Base-by-base conservation (phyloP, 352 stramenopile genomes). In the Phytophthora syringae region DNA sequence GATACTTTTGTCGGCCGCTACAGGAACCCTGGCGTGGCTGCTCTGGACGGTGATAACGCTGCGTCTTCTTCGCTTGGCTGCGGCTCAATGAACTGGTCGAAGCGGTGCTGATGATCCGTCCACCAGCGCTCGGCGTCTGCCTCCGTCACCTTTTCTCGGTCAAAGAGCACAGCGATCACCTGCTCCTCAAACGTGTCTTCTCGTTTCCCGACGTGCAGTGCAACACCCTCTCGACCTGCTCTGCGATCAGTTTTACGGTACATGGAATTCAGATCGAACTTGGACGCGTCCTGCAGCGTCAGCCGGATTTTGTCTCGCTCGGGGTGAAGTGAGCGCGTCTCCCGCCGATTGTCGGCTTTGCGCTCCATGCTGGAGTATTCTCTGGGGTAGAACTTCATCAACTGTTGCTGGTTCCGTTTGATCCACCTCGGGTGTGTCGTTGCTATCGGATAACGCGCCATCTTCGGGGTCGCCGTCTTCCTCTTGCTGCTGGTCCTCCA, bases 181-280 rank as follows among this genome's bases (percentile, higher is more conserved):
- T 93, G 72, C 64, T 93, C 85, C 34, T 92, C 82, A 18, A 86
- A 75, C 21, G 76, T 95, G 74, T 95, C 84, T 52, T 95, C 86
- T 39, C 80, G 75, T 21, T 84, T 65, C 1, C 84, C 86, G 62
- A 95, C 88, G 48, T 90, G 84, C 52, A 93, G 55, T 20, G 86
- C 83, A 15, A 95, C 70, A 32, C 86, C 86, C 34, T 95, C 86
- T 51, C 84, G 77, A 30, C 72, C 61, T n/a, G 86, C 86, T 58
- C 84, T 85, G 37, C 80, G 81, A 65, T 95, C 86, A 1, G 83
- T 95, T 66, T 93, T 93, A 52, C 86, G 83, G 77, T 95, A 95
- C 84, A 95, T 95, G 3, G 86, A 82, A 43, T 75, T 93, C 34
- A 95, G 66, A 53, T 90, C 86, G 52, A 95, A 93, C 50, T 79